Evolutionary conservation across 768 basidiomycete genomes (phyloP).

Genomic region (Daedaleopsis sinensis): DNA sequence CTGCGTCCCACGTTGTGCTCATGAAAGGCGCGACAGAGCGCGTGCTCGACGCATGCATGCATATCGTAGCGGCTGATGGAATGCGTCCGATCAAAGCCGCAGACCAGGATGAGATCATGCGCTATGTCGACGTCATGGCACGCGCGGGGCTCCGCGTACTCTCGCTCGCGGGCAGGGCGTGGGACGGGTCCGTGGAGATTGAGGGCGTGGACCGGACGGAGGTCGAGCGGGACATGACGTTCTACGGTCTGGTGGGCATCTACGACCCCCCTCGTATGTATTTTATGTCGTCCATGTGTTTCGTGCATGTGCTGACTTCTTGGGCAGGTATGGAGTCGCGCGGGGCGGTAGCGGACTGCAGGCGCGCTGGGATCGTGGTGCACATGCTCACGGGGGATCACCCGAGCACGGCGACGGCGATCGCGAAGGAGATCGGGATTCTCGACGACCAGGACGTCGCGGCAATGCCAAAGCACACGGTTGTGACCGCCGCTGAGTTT

Average conservation of each 20-base stretch:
- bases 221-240: slow-evolving; percentile 49
- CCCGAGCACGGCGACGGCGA: slow-evolving; percentile 2
- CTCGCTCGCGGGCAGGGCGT: slow-evolving; percentile 37
- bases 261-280: background rate
- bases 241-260: slow-evolving; percentile 25
- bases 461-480: background rate
- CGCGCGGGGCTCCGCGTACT: slow-evolving; percentile 29
- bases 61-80: background rate
- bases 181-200: slow-evolving; percentile 25
- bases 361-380: slow-evolving; percentile 2
- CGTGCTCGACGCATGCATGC: slow-evolving; percentile 49
- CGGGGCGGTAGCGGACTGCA: background rate
- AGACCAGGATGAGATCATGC: slow-evolving; percentile 5
- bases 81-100: slow-evolving; percentile 1
- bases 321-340: background rate
- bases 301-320: no score
- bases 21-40: slow-evolving; percentile 39
- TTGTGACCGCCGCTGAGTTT: slow-evolving; percentile 38
- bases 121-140: background rate
- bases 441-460: slow-evolving; percentile 37
- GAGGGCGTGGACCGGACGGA: slow-evolving; percentile 41
- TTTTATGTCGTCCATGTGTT: no score
- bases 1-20: background rate
- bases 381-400: slow-evolving; percentile 8
- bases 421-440: slow-evolving; percentile 56